phyloP scores from a whole-genome alignment of 2,329 filamentous ascomycete genomes.

The Colletotrichum paranaense region DNA sequence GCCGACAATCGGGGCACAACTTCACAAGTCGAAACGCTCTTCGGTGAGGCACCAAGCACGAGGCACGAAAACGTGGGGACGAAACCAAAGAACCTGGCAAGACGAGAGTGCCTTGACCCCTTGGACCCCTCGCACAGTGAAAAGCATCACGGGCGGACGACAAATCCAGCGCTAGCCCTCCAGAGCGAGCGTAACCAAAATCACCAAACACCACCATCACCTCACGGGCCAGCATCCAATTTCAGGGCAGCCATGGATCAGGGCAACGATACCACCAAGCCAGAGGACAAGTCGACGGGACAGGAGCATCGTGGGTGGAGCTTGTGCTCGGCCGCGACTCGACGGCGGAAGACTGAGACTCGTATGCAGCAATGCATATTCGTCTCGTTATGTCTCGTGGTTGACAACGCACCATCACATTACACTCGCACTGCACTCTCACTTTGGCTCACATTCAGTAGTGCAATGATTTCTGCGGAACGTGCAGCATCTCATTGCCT shows the following conservation, averaged over 20 bases:
- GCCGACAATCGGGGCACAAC: background rate
- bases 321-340: background rate
- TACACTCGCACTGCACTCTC: background rate
- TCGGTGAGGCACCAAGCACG: background rate
- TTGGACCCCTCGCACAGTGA: conserved; percentile 22
- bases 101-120: conserved; percentile 15
- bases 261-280: background rate
- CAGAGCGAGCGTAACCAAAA: conserved; percentile 3
- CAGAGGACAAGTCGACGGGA: background rate
- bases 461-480: background rate
- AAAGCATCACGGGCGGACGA: conserved; percentile 7
- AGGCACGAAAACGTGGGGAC: conserved; percentile 2
- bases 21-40: background rate
- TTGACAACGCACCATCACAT: conserved; percentile 31
- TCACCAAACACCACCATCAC: background rate
- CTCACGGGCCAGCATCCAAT: background rate
- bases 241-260: conserved; percentile 1
- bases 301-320: conserved; percentile 27
- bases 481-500: background rate
- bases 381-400: conserved; percentile 24
- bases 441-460: background rate
- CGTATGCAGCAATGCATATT: conserved; percentile 10
- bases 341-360: conserved; percentile 4
- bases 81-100: conserved; percentile 29
- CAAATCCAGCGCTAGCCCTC: background rate